These are phyloP conservation scores for Citrus mangshanensis DNA, from an alignment of 345 rosid species.

Conservation along the genomic window DNA sequence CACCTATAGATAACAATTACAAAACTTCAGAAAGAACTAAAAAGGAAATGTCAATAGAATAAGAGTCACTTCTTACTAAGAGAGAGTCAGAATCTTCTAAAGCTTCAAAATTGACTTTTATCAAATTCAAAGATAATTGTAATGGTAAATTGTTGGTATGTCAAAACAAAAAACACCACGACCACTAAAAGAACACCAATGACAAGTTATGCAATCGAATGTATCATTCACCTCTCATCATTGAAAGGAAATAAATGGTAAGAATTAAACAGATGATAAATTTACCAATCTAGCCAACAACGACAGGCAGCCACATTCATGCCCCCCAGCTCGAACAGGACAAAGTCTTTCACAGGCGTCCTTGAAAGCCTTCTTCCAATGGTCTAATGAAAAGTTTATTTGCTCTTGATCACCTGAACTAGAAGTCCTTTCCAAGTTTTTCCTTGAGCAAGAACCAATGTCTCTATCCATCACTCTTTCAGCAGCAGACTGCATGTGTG, in stretches of 20 bases:
- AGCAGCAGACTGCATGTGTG: constrained; percentile 77
- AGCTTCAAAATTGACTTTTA: background rate
- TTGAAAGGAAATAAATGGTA: background rate
- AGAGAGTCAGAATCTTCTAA: background rate
- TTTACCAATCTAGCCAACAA: constrained; percentile 73
- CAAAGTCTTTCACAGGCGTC: constrained; percentile 93
- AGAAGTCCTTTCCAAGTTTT: constrained; percentile 37
- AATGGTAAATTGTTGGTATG: background rate
- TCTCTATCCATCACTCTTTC: constrained; percentile 35
- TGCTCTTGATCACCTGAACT: constrained; percentile 53
- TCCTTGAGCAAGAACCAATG: constrained; percentile 41
- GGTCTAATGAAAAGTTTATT: constrained; percentile 64
- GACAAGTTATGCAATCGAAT: background rate
- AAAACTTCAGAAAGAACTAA: background rate
- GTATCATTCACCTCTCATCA: background rate
- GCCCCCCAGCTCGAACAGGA: constrained; percentile 89
- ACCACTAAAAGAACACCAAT: background rate
- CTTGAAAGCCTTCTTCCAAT: constrained; percentile 88
- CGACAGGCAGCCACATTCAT: constrained; percentile 86
- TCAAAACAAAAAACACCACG: background rate
- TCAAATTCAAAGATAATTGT: background rate
- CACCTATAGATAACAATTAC: background rate
- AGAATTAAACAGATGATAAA: background rate
- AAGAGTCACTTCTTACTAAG: background rate
- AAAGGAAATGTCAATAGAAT: background rate